phyloP scores from a whole-genome alignment of 129 eudicot species.

The Escallonia rubra region DNA sequence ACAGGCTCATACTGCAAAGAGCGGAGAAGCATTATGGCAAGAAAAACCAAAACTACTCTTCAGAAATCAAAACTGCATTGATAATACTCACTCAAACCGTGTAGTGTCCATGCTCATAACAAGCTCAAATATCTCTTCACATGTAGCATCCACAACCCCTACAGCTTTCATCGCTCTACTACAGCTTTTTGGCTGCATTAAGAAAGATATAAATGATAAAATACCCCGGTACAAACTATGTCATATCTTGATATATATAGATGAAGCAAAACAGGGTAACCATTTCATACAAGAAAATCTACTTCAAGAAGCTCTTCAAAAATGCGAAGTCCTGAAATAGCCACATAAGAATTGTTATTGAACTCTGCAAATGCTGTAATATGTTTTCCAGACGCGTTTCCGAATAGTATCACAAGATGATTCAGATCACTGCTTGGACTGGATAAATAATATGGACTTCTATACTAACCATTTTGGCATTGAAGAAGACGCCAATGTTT shows the following conservation, averaged over 20 bases:
- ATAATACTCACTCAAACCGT: conserved; percentile 76
- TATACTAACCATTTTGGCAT: conserved; percentile 85
- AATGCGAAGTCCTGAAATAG: conserved; percentile 86
- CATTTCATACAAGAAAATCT: conserved; percentile 77
- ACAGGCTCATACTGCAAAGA: too few species aligned
- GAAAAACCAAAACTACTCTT: not conserved
- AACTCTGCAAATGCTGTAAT: not conserved
- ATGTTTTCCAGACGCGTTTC: conserved; percentile 11
- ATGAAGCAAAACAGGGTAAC: conserved; percentile 1
- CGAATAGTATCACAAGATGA: not conserved
- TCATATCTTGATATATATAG: not conserved
- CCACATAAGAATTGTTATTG: conserved; percentile 10
- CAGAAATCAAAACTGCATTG: conserved; percentile 3
- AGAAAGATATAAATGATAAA: conserved; percentile 8
- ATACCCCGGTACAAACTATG: not conserved
- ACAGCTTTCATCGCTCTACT: conserved; percentile 99
- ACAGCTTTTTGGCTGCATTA: conserved; percentile 92
- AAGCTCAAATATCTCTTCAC: conserved; percentile 98
- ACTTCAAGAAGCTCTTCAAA: conserved; percentile 98
- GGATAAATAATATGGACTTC: not conserved
- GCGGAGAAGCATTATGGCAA: conserved; percentile 6
- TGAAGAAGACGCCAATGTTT: conserved; percentile 99
- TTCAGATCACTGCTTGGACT: not conserved
- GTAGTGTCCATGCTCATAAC: conserved; percentile 99
- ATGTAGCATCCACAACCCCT: conserved; percentile 96